Conservation (phyloP, 768 basidiomycete genomes). For the Boletus huronensis region DNA sequence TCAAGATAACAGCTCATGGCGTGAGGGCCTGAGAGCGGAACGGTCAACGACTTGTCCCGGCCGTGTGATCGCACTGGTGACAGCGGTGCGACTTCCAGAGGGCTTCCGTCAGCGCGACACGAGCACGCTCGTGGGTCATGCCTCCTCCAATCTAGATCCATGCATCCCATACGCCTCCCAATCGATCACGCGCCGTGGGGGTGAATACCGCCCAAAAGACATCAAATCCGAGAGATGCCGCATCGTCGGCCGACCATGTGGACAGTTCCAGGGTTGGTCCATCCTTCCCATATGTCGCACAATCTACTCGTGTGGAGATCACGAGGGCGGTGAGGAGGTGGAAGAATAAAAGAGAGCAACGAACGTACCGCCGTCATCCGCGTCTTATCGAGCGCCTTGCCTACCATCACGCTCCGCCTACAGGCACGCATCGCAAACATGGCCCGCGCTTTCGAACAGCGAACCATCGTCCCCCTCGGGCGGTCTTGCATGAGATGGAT, state of each 20-base stretch:
- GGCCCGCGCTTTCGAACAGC: conserved; percentile 86
- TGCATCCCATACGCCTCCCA: conserved; percentile 34
- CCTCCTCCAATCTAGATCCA: conserved; percentile 4
- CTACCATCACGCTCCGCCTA: conserved; percentile 94
- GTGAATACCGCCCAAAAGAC: conserved; percentile 19
- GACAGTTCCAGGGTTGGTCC: conserved; percentile 86
- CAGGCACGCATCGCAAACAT: conserved; percentile 99
- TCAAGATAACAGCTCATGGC: background rate
- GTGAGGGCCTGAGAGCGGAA: background rate
- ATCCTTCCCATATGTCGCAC: conserved; percentile 80
- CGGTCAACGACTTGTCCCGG: background rate
- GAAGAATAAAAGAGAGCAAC: background rate
- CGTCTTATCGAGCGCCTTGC: conserved; percentile 68
- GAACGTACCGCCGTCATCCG: conserved; percentile 74
- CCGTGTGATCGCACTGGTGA: background rate
- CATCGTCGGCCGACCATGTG: conserved; percentile 86
- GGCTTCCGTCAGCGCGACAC: background rate
- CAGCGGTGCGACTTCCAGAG: background rate
- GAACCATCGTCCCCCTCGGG: conserved; percentile 76
- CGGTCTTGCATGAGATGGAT: conserved; percentile 80
- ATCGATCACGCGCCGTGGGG: conserved; percentile 26
- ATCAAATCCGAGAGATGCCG: conserved; percentile 62
- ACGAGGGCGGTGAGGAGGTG: background rate
- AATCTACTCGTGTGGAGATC: conserved; percentile 40
- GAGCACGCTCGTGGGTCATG: background rate